Evolutionary conservation across 2,329 filamentous ascomycete genomes (phyloP), one percentile per base, ranked within the genome.

Genomic region (Bipolaris bicolor): DNA sequence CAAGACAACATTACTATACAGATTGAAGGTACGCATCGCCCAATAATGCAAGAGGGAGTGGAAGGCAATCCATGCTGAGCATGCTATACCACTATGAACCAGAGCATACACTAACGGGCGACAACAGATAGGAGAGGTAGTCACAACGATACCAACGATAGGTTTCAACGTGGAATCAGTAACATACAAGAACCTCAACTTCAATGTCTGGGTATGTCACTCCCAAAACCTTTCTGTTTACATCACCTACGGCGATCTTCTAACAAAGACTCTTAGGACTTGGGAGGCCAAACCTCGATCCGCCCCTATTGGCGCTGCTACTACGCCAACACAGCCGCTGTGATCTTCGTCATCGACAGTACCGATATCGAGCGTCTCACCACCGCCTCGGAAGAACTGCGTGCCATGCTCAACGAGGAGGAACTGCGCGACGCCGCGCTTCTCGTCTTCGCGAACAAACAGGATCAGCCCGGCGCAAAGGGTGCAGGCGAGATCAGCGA

Each of bases 111-210:
- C 50, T 57, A 54, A 57, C 45, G 6, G 18, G 18, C 13, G 7
- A 1, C 33, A 9, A 15, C 76, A 97, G 92, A 96, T 99, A 74
- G 95, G 95, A 75, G 95, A 99, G 78, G 95, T 99, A 43, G 95
- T 99, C 66, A 98, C 95, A 61, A 99, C 95, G 71, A 98, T 98
- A 84, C 95, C 95, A 18, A 99, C 95, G 52, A 98, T 99, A 77
- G 95, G 95, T 60, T 99, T 99, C 84, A 99, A 99, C 78, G 95
- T 99, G 70, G 95, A 99, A 80, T 97, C 92, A 20, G 95, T 99
- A 64, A 95, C 92, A 69, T 99, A 99, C 84, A 94, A 94, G 78
- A 98, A 97, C 77, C 85, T 99, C 61, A 97, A 97, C 78, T 96
- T 99, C 78, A 98, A 98, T 75, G 95, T 99, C 72, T 99, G 95